Percentiles rank a stretch among this genome's conserved stretches.
Conservation (phyloP, 495 filamentous ascomycete species). For the Penicillium odoratum region DNA sequence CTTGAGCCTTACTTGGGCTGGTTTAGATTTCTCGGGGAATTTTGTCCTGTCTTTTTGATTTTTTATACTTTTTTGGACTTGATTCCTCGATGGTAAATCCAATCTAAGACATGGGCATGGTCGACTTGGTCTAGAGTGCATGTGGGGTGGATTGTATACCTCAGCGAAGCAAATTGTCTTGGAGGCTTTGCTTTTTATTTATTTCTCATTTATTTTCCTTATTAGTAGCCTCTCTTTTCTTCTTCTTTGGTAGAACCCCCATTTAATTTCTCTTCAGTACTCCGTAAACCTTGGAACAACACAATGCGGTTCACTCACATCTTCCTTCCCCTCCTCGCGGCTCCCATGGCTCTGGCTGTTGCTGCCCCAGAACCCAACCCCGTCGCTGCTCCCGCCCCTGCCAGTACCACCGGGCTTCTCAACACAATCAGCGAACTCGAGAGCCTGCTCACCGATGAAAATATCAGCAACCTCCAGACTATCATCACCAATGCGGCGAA, state of each 20-base stretch:
- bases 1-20: conserved; percentile 9
- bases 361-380: conserved; percentile 36
- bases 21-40: conserved; percentile 17
- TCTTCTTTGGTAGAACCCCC: neutral
- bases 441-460: conserved; percentile 37
- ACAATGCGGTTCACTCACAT: conserved; percentile 31
- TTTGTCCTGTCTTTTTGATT: neutral
- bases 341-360: conserved; percentile 36
- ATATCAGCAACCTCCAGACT: conserved; percentile 44
- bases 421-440: conserved; percentile 25
- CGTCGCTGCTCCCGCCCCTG: conserved; percentile 34
- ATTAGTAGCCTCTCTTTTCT: neutral
- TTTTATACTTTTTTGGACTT: neutral
- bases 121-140: neutral
- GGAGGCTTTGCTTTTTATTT: neutral
- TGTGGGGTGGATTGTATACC: neutral
- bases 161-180: neutral
- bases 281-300: neutral
- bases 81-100: neutral
- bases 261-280: neutral
- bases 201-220: neutral
- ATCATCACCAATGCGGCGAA: conserved; percentile 37
- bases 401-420: conserved; percentile 24
- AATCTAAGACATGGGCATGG: neutral
- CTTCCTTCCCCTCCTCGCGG: conserved; percentile 32